Conservation (phyloP, 1,139 yeast genomes). For the Lodderomyces beijingensis region DNA sequence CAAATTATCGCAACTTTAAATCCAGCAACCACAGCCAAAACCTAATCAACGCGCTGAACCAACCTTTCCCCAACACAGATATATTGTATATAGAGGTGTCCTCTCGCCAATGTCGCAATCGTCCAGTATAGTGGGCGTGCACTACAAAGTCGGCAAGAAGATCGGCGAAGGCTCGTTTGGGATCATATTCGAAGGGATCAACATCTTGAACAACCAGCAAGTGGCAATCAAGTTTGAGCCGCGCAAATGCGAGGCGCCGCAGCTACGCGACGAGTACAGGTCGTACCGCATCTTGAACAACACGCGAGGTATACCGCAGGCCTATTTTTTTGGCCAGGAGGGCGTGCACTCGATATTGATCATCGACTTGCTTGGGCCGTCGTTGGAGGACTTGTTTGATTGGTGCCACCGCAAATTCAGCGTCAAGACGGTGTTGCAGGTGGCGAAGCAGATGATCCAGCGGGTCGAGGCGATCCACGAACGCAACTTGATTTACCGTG, state of each 20-base stretch:
- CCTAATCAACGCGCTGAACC: conserved; percentile 40
- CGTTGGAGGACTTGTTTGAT: conserved; percentile 91
- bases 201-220: conserved; percentile 66
- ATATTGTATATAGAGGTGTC: too few species aligned
- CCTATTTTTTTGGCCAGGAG: conserved; percentile 96
- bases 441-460: conserved; percentile 88
- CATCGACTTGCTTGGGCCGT: conserved; percentile 91
- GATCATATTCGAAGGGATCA: conserved; percentile 75
- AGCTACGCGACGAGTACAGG: conserved; percentile 89
- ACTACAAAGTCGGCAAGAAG: conserved; percentile 76
- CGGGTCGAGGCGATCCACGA: conserved; percentile 86
- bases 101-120: conserved; percentile 17
- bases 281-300: conserved; percentile 87
- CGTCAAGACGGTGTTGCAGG: conserved; percentile 83
- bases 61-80: conserved; percentile 37
- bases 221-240: conserved; percentile 85
- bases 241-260: conserved; percentile 95
- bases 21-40: conserved; percentile 13
- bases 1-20: conserved; percentile 9
- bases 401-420: conserved; percentile 95
- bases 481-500: conserved; percentile 86
- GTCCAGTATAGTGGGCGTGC: conserved; percentile 57
- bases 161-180: conserved; percentile 87
- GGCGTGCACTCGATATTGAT: conserved; percentile 92
- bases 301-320: conserved; percentile 81